These are phyloP conservation scores for Fusarium kyushuense DNA, from an alignment of 2,329 filamentous ascomycete species.

Conservation along the genomic window DNA sequence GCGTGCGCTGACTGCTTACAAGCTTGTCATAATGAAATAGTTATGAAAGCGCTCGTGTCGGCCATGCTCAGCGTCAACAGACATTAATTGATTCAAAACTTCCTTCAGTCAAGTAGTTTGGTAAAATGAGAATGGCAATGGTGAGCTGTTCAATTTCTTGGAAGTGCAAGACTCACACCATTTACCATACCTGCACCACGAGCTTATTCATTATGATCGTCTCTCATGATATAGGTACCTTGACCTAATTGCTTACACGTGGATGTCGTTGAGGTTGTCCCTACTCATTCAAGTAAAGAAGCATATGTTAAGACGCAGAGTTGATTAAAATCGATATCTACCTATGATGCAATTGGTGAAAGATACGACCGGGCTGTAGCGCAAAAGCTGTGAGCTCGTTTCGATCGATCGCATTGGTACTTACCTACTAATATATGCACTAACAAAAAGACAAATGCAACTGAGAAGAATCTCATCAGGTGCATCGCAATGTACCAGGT, in stretches of 20 bases:
- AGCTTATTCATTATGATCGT: slow-evolving; percentile 8
- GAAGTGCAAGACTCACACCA: neutral
- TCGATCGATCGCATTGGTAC: slow-evolving; percentile 12
- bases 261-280: slow-evolving; percentile 7
- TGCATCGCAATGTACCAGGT: too few relatives aligned
- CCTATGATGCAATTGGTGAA: slow-evolving; percentile 8
- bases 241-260: slow-evolving; percentile 1
- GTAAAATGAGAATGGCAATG: neutral
- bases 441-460: neutral
- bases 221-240: slow-evolving; percentile 6
- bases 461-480: neutral
- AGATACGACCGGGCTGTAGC: neutral
- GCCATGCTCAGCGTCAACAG: neutral
- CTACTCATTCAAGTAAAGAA: slow-evolving; percentile 18
- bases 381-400: neutral
- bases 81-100: neutral
- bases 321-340: neutral
- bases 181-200: neutral
- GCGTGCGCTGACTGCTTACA: neutral
- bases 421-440: slow-evolving; percentile 2
- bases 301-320: slow-evolving; percentile 6
- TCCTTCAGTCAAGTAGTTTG: too few relatives aligned
- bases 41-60: neutral
- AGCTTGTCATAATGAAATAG: neutral
- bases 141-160: neutral